Percentiles rank a stretch among this genome's conserved stretches.
These are phyloP conservation scores for Prunus armeniaca DNA, from an alignment of 306 rosid genomes.

Conservation along the genomic window DNA sequence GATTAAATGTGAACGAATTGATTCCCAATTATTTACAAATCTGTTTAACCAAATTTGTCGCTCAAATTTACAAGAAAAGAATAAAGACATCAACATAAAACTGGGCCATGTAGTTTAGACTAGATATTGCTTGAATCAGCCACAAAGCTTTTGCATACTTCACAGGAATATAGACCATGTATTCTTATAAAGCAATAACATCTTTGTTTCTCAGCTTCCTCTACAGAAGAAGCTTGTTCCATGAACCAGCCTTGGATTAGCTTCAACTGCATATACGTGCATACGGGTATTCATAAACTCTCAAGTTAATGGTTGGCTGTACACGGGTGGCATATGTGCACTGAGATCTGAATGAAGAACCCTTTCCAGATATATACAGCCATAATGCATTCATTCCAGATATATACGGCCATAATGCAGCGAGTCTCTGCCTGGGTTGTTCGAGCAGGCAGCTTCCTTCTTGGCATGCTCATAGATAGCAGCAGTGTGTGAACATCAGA, in stretches of 20 bases:
- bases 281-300: neutral
- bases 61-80: neutral
- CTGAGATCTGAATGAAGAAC: neutral
- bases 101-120: neutral
- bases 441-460: slow-evolving; percentile 10
- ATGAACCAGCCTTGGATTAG: slow-evolving; percentile 7
- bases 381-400: slow-evolving; percentile 7
- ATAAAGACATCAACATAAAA: neutral
- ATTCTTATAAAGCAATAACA: neutral
- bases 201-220: slow-evolving; percentile 16
- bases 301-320: slow-evolving; percentile 10
- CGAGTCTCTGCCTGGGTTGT: slow-evolving; percentile 15
- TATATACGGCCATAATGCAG: slow-evolving; percentile 20
- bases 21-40: neutral
- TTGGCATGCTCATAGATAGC: slow-evolving; percentile 10
- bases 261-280: slow-evolving; percentile 8
- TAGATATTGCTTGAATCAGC: neutral
- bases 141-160: slow-evolving; percentile 19
- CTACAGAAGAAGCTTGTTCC: slow-evolving; percentile 13
- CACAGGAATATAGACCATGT: slow-evolving; percentile 16
- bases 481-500: slow-evolving; percentile 12
- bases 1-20: neutral
- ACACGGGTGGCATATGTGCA: neutral
- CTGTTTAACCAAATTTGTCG: neutral
- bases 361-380: slow-evolving; percentile 23